Percentiles rank a stretch among this genome's conserved stretches.
phyloP scores from a whole-genome alignment of 768 basidiomycete species.

The Austroboletus eburneus region DNA sequence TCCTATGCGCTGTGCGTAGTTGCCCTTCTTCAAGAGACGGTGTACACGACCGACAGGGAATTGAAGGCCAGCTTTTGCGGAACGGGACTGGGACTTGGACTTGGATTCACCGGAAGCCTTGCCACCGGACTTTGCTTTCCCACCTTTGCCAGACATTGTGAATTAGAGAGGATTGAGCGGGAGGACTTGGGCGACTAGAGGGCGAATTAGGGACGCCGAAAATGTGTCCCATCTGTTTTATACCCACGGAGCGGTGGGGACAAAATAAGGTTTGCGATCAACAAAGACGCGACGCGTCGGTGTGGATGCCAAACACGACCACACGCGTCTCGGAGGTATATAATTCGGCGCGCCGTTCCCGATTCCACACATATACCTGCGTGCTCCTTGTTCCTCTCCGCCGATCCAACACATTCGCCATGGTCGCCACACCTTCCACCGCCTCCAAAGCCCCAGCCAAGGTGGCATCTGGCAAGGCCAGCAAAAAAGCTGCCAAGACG shows the following conservation, averaged over 20 bases:
- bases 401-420: slow-evolving; percentile 26
- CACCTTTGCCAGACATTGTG: slow-evolving; percentile 38
- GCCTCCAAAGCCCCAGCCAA: slow-evolving; percentile 73
- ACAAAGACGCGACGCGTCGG: slow-evolving; percentile 35
- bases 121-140: slow-evolving; percentile 40
- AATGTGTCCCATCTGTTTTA: slow-evolving; percentile 23
- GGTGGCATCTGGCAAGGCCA: too few relatives aligned
- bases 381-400: slow-evolving; percentile 8
- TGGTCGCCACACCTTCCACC: slow-evolving; percentile 64
- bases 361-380: slow-evolving; percentile 9
- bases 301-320: slow-evolving; percentile 33
- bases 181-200: not conserved
- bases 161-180: slow-evolving; percentile 4
- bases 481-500: slow-evolving; percentile 67
- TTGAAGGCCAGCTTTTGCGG: slow-evolving; percentile 39
- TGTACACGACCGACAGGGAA: slow-evolving; percentile 62
- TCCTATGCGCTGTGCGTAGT: slow-evolving; percentile 64
- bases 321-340: slow-evolving; percentile 32
- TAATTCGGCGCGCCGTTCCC: slow-evolving; percentile 2
- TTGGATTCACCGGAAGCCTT: slow-evolving; percentile 45
- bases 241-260: slow-evolving; percentile 16
- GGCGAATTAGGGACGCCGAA: slow-evolving; percentile 6
- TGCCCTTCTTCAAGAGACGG: slow-evolving; percentile 54
- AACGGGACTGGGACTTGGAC: slow-evolving; percentile 53
- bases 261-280: slow-evolving; percentile 36